phyloP scores from a whole-genome alignment of 2,329 filamentous ascomycete species.

The Aphanoascus verrucosus region DNA sequence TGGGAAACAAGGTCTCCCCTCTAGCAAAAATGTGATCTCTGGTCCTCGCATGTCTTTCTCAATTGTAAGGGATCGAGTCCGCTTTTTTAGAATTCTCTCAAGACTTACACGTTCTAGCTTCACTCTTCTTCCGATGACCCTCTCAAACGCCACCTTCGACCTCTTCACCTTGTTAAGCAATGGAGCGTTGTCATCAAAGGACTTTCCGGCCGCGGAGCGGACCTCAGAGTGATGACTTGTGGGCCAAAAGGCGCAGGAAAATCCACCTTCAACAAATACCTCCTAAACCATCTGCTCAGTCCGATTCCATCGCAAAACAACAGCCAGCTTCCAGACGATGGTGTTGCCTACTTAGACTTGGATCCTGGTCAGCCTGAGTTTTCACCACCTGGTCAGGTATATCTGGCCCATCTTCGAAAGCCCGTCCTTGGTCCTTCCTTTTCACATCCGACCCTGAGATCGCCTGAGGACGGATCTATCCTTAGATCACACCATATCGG shows the following conservation, averaged over 20 bases:
- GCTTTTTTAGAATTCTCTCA: not conserved
- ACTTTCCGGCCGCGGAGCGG: slow-evolving; percentile 32
- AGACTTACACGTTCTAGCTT: slow-evolving; percentile 22
- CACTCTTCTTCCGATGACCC: slow-evolving; percentile 35
- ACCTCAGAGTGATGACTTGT: slow-evolving; percentile 39
- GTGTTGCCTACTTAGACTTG: slow-evolving; percentile 47
- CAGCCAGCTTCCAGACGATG: slow-evolving; percentile 26
- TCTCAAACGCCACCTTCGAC: slow-evolving; percentile 32
- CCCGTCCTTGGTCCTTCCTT: slow-evolving; percentile 48
- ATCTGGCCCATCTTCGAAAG: slow-evolving; percentile 42
- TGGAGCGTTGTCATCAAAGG: slow-evolving; percentile 37
- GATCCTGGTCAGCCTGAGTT: slow-evolving; percentile 52
- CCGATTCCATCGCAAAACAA: slow-evolving; percentile 27
- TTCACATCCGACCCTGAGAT: slow-evolving; percentile 38
- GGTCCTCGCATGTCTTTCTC: slow-evolving; percentile 29
- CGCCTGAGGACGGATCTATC: slow-evolving; percentile 27
- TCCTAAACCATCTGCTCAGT: slow-evolving; percentile 46
- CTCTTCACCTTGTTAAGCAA: slow-evolving; percentile 35
- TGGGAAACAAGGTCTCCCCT: slow-evolving; percentile 24
- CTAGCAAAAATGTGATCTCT: slow-evolving; percentile 25
- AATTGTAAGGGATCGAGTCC: slow-evolving; percentile 24
- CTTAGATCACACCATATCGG: slow-evolving; percentile 46
- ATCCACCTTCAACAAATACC: slow-evolving; percentile 47
- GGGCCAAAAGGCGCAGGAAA: slow-evolving; percentile 50
- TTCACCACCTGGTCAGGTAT: slow-evolving; percentile 48